phyloP scores from a whole-genome alignment of 164 flowering plant genomes.

The Sextonia rubra region DNA sequence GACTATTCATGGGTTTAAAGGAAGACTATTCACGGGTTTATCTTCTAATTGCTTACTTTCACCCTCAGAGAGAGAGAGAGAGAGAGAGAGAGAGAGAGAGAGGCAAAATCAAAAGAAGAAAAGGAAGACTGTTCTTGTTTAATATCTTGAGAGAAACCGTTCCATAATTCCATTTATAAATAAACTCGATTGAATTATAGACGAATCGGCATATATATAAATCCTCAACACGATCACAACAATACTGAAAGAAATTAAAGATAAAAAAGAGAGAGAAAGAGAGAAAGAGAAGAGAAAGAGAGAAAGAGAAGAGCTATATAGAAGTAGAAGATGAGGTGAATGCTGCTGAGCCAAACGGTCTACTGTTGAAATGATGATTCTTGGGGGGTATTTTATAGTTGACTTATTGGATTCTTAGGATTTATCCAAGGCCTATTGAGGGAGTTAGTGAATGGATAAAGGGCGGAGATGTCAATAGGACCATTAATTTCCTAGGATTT shows the following conservation, averaged over 20 bases:
- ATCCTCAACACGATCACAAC: neutral
- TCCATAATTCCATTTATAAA: neutral
- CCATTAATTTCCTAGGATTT: no score
- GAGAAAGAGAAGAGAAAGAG: neutral
- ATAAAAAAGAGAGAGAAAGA: neutral
- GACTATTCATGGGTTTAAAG: neutral
- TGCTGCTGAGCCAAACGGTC: no score
- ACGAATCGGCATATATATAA: neutral
- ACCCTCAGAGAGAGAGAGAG: neutral
- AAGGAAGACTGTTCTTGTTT: neutral
- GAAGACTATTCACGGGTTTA: no score
- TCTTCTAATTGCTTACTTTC: neutral
- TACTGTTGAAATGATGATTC: no score
- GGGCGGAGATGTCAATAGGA: no score
- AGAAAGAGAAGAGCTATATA: slow-evolving; percentile 1
- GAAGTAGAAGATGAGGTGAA: slow-evolving; percentile 2
- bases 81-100: neutral
- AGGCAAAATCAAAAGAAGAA: neutral
- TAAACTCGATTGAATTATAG: neutral
- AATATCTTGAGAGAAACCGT: neutral
- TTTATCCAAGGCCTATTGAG: no score
- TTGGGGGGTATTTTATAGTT: no score
- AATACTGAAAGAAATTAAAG: neutral
- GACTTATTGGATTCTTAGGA: no score
- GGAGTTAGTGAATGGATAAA: no score